Evolutionary conservation across 805 yeast genomes (phyloP), one percentile per base, ranked within the genome.

Genomic region (Metschnikowia matae): DNA sequence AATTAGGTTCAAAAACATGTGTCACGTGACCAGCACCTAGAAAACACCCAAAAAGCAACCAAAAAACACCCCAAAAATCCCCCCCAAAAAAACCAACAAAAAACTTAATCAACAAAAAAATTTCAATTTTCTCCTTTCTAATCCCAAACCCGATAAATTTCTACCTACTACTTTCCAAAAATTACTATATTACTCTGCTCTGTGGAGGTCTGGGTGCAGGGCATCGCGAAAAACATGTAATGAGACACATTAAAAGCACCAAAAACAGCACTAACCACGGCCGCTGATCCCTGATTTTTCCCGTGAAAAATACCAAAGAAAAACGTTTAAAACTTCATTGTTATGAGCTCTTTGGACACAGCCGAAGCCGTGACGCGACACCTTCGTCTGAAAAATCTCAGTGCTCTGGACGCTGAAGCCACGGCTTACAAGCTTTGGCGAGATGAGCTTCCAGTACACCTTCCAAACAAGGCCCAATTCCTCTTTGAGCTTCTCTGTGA

Each of bases 401-500:
- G 74, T 0, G 63, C 79, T 0, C 63, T 63, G 4, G 74, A 79
- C 23, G 74, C 84, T 18, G 66, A 73, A 13, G 58, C 41, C 40
- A 67, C 63, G 40, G 69, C 70, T 6, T 51, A 44, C 37, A 59
- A 57, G 35, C 65, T 74, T 31, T 61, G 79, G 18, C 70, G 63
- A 29, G 66, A 62, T 17, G 48, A 62, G 36, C 49, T 63, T 51
- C 48, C 62, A 48, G 69, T 80, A 1, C 74, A 70, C 48, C 72
- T 86, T 13, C 91, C 90, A 7, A 78, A 82, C 50, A 69, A 69
- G 48, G 74, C 75, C 21, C 60, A 48, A 0, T 86, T 86, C 54
- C 66, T 84, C 3, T 70, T 84, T 45, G 87, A 83, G 44, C 68
- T 86, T 33, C 53, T 85, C 1, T 72, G 80, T 46, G 89, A 84